A percentile compares a stretch with the other conserved stretches of the same genome.
Evolutionary conservation across 306 rosid species (phyloP).

Genomic region (Casuarina equisetifolia): DNA sequence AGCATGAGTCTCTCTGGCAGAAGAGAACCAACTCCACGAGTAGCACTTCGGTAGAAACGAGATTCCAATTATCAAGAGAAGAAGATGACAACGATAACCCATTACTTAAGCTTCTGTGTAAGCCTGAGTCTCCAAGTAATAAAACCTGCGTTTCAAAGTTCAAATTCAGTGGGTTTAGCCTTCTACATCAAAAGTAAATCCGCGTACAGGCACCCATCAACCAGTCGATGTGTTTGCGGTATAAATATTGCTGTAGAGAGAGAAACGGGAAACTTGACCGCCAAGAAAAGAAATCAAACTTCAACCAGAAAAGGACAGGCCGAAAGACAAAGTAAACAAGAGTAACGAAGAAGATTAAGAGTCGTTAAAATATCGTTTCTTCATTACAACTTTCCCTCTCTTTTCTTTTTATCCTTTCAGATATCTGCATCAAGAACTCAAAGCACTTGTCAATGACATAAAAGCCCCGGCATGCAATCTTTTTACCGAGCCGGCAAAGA

Average conservation of each 20-base stretch:
- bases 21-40: constrained; percentile 70
- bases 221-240: too few relatives aligned
- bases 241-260: too few relatives aligned
- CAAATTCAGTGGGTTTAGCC: neutral
- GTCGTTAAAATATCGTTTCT: neutral
- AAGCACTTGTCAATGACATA: too few relatives aligned
- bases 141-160: constrained; percentile 27
- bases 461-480: too few relatives aligned
- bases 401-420: neutral
- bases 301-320: neutral
- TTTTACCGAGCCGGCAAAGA: neutral
- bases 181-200: neutral
- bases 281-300: constrained; percentile 30
- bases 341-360: neutral
- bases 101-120: constrained; percentile 26
- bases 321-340: neutral
- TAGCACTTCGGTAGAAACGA: constrained; percentile 33
- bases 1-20: constrained; percentile 33
- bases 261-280: constrained; percentile 30
- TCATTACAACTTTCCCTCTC: neutral
- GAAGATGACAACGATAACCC: constrained; percentile 26
- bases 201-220: too few relatives aligned
- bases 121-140: neutral
- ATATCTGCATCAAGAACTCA: too few relatives aligned
- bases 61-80: constrained; percentile 29